Evolutionary conservation across 208 protist species (phyloP), one percentile per base, ranked within the genome.

Genomic region (Blechomonas ayalai): DNA sequence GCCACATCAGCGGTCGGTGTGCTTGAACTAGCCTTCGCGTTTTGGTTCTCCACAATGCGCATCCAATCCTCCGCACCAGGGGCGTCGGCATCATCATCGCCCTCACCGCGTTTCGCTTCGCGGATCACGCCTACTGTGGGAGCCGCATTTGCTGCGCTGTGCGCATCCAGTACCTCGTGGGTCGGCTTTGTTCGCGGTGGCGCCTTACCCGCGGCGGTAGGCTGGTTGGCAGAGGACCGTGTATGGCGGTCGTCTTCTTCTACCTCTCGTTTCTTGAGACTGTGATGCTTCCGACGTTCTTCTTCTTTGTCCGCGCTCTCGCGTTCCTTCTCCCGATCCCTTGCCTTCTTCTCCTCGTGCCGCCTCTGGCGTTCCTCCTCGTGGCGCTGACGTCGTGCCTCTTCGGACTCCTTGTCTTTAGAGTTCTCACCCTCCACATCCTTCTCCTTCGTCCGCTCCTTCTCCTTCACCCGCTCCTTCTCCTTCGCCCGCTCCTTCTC

Each of bases 111-210:
- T 31, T 72, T 75, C 1, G 43, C 60, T 61, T 87, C 81, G 18
- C 59, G 62, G 48, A 87, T 88, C 8, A 90, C 84, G 4, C 58
- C 64, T 1, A 63, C 62, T 2, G 71, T 64, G 16, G 69, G 67
- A 0, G 59, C 61, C 12, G 61, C 56, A 27, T 46, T 65, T 2
- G 52, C 60, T 1, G 50, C 57, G 46, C 48, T 41, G 20, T 65
- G 47, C n/a, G 56, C 73, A 4, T 57, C 67, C 18, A 87, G 65
- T 18, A 87, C 79, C 34, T 89, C 72, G 34, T 92, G 79, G 8
- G 79, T 83, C 7, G 77, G 73, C 51, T 86, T 85, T 38, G 65
- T 64, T 16, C 69, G 67, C 19, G 84, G 76, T n/a, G 84, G 80
- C 0, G 76, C 79, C 65, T 89, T 86, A 5, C 69, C 68, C n/a